Evolutionary conservation across 2,329 filamentous ascomycete species (phyloP).

Genomic region (Dactylellina parvicollis): DNA sequence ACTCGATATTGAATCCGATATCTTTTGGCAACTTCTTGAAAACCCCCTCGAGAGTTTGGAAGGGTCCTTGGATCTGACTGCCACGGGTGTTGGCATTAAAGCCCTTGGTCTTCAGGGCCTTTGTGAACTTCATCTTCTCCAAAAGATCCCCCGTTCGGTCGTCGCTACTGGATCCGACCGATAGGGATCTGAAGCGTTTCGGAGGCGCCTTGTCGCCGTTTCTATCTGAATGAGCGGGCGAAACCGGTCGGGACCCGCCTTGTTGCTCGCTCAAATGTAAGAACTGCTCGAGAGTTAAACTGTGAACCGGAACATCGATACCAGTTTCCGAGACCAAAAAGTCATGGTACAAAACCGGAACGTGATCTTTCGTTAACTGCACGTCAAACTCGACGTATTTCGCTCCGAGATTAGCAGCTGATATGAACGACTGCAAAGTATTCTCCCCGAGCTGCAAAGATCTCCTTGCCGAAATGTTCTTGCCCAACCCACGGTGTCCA

Average conservation of each 20-base stretch:
- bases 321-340: conserved; percentile 98
- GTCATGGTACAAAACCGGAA: conserved; percentile 98
- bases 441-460: conserved; percentile 96
- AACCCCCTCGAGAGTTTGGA: conserved; percentile 92
- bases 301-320: conserved; percentile 95
- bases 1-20: conserved; percentile 97
- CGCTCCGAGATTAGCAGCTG: conserved; percentile 89
- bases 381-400: conserved; percentile 84
- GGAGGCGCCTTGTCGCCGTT: conserved; percentile 14
- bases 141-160: conserved; percentile 67
- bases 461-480: conserved; percentile 83
- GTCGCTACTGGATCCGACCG: conserved; percentile 65
- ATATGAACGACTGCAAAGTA: conserved; percentile 93
- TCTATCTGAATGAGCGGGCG: conserved; percentile 63
- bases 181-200: conserved; percentile 67
- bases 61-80: conserved; percentile 93
- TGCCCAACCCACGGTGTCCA: conserved; percentile 80
- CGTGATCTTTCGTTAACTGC: conserved; percentile 97
- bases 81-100: conserved; percentile 96
- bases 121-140: conserved; percentile 96
- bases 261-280: conserved; percentile 52
- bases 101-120: conserved; percentile 89
- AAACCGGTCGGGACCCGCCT: conserved; percentile 62
- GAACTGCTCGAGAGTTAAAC: conserved; percentile 84
- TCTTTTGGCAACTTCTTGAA: conserved; percentile 83